Base-by-base conservation (phyloP, 306 rosid species). In the Sicyos edulis region DNA sequence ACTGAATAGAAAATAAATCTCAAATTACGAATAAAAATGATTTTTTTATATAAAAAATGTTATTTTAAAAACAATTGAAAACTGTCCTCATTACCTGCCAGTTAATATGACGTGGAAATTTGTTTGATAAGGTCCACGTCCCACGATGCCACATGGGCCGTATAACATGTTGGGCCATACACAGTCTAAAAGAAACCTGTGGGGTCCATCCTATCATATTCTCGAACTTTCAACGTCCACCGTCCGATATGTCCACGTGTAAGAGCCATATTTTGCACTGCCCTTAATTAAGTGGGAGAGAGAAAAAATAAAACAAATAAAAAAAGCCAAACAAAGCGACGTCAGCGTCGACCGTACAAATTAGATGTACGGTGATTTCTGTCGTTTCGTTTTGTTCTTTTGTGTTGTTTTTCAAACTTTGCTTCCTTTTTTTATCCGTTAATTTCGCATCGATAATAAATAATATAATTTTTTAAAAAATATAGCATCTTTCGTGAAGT, bases 171-270 rank as follows among this genome's bases (percentile, higher is more conserved):
- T 6, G 16, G 53, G 29, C 70, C 52, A 10, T 29, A 9, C 29
- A 64, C 0, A 66, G 10, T 50, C 29, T 26, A 26, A 26, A 26
- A 26, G 29, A 26, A 26, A 26, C 29, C 29, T 26, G 29, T 26
- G 29, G 29, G 29, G 29, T 26, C 29, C 29, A 26, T 26, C 29
- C 29, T 26, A 26, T 26, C 29, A 26, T 26, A 26, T 26, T 26
- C 29, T 26, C 29, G 1, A 26, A 26, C 29, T 26, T 26, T 26
- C 29, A 26, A 26, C 22, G 10, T 50, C 8, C 16, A 10, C 74
- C 74, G 74, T 70, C 47, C 0, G 74, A 70, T 15, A 4, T 0
- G 47, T 40, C 71, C 71, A 65, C 71, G 71, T 65, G 54, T 42
- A 42, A 2, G 50, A 19, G 21, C 54, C 54, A 17, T 10, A 20